Evolutionary conservation across 495 filamentous ascomycete species (phyloP).

Genomic region (Cudoniella acicularis): DNA sequence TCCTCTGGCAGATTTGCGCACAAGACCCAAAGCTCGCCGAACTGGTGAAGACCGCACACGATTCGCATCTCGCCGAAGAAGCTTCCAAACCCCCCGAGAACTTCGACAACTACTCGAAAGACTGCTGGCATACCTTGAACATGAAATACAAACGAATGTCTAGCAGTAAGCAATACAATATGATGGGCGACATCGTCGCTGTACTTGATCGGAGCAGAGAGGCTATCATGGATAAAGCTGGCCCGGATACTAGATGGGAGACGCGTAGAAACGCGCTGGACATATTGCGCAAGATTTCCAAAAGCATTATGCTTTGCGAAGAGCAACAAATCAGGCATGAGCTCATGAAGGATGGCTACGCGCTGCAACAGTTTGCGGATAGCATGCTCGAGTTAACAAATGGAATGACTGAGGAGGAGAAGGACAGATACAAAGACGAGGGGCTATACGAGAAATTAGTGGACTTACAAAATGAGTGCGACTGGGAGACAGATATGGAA

Average conservation of each 20-base stretch:
- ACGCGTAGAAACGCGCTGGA: slow-evolving; percentile 17
- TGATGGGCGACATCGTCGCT: slow-evolving; percentile 5
- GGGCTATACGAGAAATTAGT: slow-evolving; percentile 16
- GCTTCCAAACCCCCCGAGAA: background rate
- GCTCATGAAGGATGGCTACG: slow-evolving; percentile 12
- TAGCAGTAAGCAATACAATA: slow-evolving; percentile 1
- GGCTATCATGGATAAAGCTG: slow-evolving; percentile 6
- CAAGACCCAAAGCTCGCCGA: background rate
- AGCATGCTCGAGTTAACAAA: slow-evolving; percentile 8
- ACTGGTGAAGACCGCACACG: background rate
- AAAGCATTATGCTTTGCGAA: slow-evolving; percentile 12
- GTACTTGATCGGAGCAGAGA: background rate
- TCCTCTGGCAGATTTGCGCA: background rate
- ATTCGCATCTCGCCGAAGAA: slow-evolving; percentile 2
- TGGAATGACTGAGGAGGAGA: slow-evolving; percentile 6
- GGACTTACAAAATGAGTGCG: slow-evolving; percentile 7
- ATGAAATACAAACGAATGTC: slow-evolving; percentile 2
- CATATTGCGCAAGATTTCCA: slow-evolving; percentile 11
- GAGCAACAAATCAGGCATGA: slow-evolving; percentile 8
- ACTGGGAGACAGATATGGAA: slow-evolving; percentile 9
- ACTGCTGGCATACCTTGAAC: slow-evolving; percentile 14
- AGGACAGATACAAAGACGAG: slow-evolving; percentile 13
- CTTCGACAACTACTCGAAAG: slow-evolving; percentile 11
- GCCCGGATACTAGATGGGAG: slow-evolving; percentile 9
- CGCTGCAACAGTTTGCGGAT: slow-evolving; percentile 7